These are phyloP conservation scores for Cladophialophora exuberans DNA, from an alignment of 2,329 filamentous ascomycete species.

Conservation along the genomic window DNA sequence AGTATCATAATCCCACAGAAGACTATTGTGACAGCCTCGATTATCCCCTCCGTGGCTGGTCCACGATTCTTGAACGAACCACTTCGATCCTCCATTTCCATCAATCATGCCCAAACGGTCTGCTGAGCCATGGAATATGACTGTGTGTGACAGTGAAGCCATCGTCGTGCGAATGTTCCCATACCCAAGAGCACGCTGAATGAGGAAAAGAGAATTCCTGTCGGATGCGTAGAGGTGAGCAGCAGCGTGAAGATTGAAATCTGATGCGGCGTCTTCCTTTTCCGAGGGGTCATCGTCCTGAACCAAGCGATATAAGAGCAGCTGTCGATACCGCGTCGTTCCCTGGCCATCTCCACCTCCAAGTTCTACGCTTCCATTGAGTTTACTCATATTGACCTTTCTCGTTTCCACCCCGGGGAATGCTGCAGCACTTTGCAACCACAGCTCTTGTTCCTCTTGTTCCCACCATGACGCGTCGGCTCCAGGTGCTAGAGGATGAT, in stretches of 20 bases:
- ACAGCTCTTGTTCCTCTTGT: slow-evolving; percentile 33
- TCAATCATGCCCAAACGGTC: slow-evolving; percentile 48
- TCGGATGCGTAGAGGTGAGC: slow-evolving; percentile 63
- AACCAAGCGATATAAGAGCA: slow-evolving; percentile 52
- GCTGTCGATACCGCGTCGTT: slow-evolving; percentile 44
- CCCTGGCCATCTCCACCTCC: slow-evolving; percentile 29
- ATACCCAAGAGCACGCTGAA: slow-evolving; percentile 54
- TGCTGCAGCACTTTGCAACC: slow-evolving; percentile 35
- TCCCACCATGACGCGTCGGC: slow-evolving; percentile 45
- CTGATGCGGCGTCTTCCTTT: slow-evolving; percentile 32
- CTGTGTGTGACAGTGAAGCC: slow-evolving; percentile 53
- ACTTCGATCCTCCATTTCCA: slow-evolving; percentile 40
- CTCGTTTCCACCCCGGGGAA: slow-evolving; percentile 52
- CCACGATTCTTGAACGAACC: slow-evolving; percentile 56
- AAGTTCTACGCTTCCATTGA: slow-evolving; percentile 43
- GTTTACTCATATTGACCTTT: slow-evolving; percentile 57
- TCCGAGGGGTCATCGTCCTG: slow-evolving; percentile 41
- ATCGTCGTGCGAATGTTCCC: slow-evolving; percentile 46
- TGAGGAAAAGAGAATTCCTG: slow-evolving; percentile 57
- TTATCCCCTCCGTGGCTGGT: slow-evolving; percentile 50
- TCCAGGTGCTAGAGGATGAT: slow-evolving; percentile 40
- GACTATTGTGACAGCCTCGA: slow-evolving; percentile 51
- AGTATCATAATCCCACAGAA: slow-evolving; percentile 43
- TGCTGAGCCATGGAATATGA: slow-evolving; percentile 51
- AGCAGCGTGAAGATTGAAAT: slow-evolving; percentile 59